phyloP scores from a whole-genome alignment of 768 basidiomycete genomes.

The Calocybe cyanea region DNA sequence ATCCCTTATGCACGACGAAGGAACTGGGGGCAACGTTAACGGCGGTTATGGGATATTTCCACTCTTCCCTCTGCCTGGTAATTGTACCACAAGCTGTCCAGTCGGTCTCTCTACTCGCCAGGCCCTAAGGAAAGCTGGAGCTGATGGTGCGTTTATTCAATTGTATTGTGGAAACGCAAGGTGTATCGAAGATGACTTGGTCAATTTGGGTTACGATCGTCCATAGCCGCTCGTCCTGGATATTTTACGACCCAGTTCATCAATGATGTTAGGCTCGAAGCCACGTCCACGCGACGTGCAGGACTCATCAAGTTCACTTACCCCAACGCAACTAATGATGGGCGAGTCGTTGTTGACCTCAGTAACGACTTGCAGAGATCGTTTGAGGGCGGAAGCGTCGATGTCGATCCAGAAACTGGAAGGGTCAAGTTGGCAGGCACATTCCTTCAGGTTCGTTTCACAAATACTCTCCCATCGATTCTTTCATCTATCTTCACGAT shows the following conservation, averaged over 20 bases:
- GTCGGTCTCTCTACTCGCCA: constrained; percentile 37
- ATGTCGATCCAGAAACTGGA: constrained; percentile 24
- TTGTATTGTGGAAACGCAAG: background rate
- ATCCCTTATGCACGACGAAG: constrained; percentile 52
- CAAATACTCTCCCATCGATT: background rate
- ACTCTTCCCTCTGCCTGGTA: constrained; percentile 41
- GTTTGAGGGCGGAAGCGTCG: constrained; percentile 40
- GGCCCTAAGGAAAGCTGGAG: constrained; percentile 35
- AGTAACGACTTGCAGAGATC: constrained; percentile 44
- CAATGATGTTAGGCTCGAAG: constrained; percentile 47
- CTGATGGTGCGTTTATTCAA: constrained; percentile 37
- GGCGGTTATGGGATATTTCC: constrained; percentile 53
- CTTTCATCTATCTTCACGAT: background rate
- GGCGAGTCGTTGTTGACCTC: constrained; percentile 44
- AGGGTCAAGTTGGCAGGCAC: constrained; percentile 39
- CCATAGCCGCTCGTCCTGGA: constrained; percentile 44
- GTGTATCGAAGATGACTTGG: background rate
- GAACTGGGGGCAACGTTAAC: constrained; percentile 47
- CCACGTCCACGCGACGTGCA: constrained; percentile 57
- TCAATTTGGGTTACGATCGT: no score
- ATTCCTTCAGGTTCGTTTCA: constrained; percentile 36
- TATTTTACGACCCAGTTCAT: constrained; percentile 46
- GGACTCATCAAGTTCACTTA: constrained; percentile 61
- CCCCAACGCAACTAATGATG: constrained; percentile 26
- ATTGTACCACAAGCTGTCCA: constrained; percentile 38